A percentile compares a stretch with the other conserved stretches of the same genome.
Evolutionary conservation across 192 early-diverging fungal species (phyloP).

Genomic region (Cladochytrium replicatum): DNA sequence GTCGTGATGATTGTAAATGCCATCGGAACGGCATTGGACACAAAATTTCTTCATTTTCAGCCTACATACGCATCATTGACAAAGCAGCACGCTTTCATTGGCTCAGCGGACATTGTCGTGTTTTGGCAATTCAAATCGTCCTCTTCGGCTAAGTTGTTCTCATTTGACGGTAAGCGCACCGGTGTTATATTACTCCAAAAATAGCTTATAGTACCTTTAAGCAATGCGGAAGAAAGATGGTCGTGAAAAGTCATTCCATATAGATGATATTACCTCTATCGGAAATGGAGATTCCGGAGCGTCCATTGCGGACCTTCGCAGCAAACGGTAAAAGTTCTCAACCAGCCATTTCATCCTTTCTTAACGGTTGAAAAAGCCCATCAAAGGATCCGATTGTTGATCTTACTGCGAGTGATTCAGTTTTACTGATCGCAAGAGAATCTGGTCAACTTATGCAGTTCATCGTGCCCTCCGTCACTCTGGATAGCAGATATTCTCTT

Average conservation of each 20-base stretch:
- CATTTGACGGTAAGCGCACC: constrained; percentile 23
- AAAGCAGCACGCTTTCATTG: constrained; percentile 31
- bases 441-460: constrained; percentile 38
- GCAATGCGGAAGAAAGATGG: constrained; percentile 30
- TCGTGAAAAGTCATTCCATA: constrained; percentile 38
- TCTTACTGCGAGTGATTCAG: constrained; percentile 27
- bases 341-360: constrained; percentile 3
- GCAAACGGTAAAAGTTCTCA: constrained; percentile 7
- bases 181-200: not conserved
- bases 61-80: constrained; percentile 34
- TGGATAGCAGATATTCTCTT: constrained; percentile 35
- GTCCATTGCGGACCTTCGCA: constrained; percentile 5
- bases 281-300: constrained; percentile 5
- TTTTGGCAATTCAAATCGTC: constrained; percentile 38
- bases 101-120: constrained; percentile 31
- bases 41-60: constrained; percentile 40
- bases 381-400: constrained; percentile 34
- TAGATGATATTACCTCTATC: constrained; percentile 34
- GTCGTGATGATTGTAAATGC: constrained; percentile 40
- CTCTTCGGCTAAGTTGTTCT: constrained; percentile 21
- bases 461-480: constrained; percentile 33
- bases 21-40: constrained; percentile 44
- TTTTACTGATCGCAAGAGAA: constrained; percentile 36
- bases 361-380: constrained; percentile 8
- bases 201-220: constrained; percentile 12